A percentile compares a stretch with the other conserved stretches of the same genome.
These are phyloP conservation scores for Jamesozyma spencerorum DNA, from an alignment of 805 yeast genomes.

Conservation along the genomic window DNA sequence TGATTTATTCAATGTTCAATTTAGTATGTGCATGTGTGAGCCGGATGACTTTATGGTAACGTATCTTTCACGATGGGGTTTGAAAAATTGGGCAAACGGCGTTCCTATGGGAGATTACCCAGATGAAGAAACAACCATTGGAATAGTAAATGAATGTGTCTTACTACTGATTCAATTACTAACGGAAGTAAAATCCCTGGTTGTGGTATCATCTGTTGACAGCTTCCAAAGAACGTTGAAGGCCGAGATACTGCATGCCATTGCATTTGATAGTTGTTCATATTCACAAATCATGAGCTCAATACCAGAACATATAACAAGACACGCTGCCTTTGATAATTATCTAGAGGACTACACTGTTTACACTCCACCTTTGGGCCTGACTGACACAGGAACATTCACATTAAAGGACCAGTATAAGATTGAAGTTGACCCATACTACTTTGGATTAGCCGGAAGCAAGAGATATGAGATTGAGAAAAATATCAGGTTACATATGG, in stretches of 20 bases:
- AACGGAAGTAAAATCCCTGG: conserved; percentile 55
- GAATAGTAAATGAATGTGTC: conserved; percentile 73
- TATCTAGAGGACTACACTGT: conserved; percentile 49
- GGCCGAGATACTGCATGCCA: conserved; percentile 69
- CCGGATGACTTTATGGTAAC: conserved; percentile 51
- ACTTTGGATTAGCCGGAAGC: conserved; percentile 66
- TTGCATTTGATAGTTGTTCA: conserved; percentile 66
- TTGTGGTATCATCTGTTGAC: conserved; percentile 40
- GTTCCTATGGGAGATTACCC: conserved; percentile 35
- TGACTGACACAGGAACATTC: conserved; percentile 55
- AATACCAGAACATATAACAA: conserved; percentile 67
- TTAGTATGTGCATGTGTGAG: conserved; percentile 43
- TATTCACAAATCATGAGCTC: conserved; percentile 60
- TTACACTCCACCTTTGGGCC: conserved; percentile 50
- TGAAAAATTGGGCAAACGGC: conserved; percentile 45
- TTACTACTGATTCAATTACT: conserved; percentile 57
- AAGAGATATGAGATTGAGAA: conserved; percentile 77
- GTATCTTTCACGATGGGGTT: conserved; percentile 60
- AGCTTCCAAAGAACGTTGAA: conserved; percentile 43
- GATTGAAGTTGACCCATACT: conserved; percentile 67
- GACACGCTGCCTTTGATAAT: conserved; percentile 66
- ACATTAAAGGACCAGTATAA: conserved; percentile 49
- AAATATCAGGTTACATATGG: conserved; percentile 43
- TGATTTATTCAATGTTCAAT: conserved; percentile 67
- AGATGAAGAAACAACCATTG: conserved; percentile 35